Evolutionary conservation across 129 eudicot species (phyloP).

Genomic region (Lonicera japonica): DNA sequence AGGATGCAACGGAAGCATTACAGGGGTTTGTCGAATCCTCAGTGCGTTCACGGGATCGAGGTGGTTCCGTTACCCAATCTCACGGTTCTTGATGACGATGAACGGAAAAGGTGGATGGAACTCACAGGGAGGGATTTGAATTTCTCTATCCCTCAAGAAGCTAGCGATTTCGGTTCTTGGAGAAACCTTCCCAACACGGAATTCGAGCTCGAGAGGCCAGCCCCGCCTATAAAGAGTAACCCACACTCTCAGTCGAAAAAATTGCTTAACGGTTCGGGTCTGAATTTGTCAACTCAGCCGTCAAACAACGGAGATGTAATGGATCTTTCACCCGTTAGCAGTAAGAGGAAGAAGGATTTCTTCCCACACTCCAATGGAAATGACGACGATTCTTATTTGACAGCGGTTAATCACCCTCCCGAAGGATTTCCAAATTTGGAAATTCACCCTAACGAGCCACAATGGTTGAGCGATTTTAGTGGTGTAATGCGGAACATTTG

Average conservation of each 20-base stretch:
- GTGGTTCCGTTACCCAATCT: constrained; percentile 59
- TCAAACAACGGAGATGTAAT: constrained; percentile 55
- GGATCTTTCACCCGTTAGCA: constrained; percentile 54
- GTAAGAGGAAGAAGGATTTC: constrained; percentile 65
- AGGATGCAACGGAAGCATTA: constrained; percentile 90
- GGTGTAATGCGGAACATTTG: constrained; percentile 64
- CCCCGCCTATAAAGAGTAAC: constrained; percentile 26
- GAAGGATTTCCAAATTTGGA: constrained; percentile 47
- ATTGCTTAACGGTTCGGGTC: constrained; percentile 61
- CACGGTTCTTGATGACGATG: constrained; percentile 50
- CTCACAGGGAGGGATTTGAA: constrained; percentile 67
- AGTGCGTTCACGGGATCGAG: constrained; percentile 83
- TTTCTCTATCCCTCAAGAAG: constrained; percentile 58
- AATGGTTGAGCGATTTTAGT: constrained; percentile 58
- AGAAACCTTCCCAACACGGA: constrained; percentile 71
- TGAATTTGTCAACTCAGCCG: constrained; percentile 61
- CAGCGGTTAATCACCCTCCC: constrained; percentile 35
- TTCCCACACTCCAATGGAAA: constrained; percentile 37
- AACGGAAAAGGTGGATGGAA: constrained; percentile 71
- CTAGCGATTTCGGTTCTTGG: constrained; percentile 80
- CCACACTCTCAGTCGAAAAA: constrained; percentile 43
- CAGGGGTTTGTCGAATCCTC: constrained; percentile 84
- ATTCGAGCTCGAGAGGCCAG: constrained; percentile 64
- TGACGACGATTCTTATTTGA: constrained; percentile 47
- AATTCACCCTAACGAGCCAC: constrained; percentile 56